Percentiles rank a stretch among this genome's conserved stretches.
Conservation (phyloP, 208 protist genomes). For the Acanthamoeba castellanii region DNA sequence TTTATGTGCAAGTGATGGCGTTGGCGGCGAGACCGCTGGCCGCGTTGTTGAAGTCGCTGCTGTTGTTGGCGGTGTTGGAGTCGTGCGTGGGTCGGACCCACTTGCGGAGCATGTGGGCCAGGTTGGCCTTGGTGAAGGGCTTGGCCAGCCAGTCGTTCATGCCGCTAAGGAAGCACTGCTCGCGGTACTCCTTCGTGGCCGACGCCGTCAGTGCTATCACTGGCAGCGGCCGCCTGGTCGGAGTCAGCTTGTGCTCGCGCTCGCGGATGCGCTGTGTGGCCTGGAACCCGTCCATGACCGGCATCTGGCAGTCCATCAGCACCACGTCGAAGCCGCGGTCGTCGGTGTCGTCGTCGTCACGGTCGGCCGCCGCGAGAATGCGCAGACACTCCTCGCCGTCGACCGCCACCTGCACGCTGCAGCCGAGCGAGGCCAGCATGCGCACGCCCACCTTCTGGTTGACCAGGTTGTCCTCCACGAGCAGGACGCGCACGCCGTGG, state of each 20-base stretch:
- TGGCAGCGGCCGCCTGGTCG: neutral
- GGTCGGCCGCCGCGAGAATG: neutral
- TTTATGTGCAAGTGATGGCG: neutral
- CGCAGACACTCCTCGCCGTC: constrained; percentile 68
- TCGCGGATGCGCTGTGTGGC: constrained; percentile 7
- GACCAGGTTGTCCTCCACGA: constrained; percentile 70
- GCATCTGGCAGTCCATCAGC: constrained; percentile 70
- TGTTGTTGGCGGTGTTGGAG: no score
- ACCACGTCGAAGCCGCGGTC: constrained; percentile 55
- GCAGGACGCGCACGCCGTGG: constrained; percentile 4
- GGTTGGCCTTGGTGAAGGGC: constrained; percentile 65
- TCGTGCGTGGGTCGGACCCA: neutral
- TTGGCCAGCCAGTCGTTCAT: constrained; percentile 71
- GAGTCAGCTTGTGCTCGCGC: neutral
- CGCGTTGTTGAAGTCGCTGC: no score
- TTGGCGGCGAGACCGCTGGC: no score
- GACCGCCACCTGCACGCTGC: neutral
- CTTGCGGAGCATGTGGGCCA: constrained; percentile 44
- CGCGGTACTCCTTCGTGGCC: constrained; percentile 58
- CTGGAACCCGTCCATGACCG: constrained; percentile 67
- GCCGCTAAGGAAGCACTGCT: constrained; percentile 24
- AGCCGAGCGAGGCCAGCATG: constrained; percentile 48
- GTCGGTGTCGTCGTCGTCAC: neutral
- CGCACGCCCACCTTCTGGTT: constrained; percentile 66
- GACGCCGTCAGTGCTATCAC: constrained; percentile 63